Evolutionary conservation across 768 basidiomycete species (phyloP).

Genomic region (Boletus sp.): DNA sequence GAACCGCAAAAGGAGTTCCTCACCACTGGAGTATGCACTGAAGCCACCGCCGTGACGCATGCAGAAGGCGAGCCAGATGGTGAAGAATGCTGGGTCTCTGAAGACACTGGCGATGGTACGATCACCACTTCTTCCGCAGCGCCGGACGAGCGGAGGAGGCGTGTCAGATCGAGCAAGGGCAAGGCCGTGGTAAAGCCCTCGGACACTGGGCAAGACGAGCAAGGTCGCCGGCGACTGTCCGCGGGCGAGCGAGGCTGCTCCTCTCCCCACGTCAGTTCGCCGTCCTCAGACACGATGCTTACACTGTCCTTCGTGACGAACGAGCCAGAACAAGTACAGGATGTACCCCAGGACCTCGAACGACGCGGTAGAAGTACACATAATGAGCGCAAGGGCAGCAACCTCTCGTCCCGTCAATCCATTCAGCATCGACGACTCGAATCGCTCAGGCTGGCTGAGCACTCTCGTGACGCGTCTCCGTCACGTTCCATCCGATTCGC

Average conservation of each 20-base stretch:
- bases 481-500: constrained; percentile 48
- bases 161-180: constrained; percentile 23
- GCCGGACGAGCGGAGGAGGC: constrained; percentile 19
- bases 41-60: neutral
- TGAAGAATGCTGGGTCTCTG: constrained; percentile 66
- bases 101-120: constrained; percentile 36
- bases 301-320: neutral
- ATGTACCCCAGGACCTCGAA: constrained; percentile 6
- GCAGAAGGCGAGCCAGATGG: constrained; percentile 33
- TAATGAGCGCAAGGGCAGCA: constrained; percentile 11
- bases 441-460: constrained; percentile 20
- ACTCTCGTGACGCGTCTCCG: constrained; percentile 41
- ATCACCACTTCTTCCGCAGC: constrained; percentile 5
- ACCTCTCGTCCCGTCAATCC: constrained; percentile 18
- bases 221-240: constrained; percentile 11
- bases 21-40: neutral
- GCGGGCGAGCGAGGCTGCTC: constrained; percentile 11
- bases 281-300: neutral
- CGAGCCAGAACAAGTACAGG: constrained; percentile 7
- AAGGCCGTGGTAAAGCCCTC: constrained; percentile 8
- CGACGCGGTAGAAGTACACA: constrained; percentile 23
- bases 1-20: constrained; percentile 9
- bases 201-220: constrained; percentile 2
- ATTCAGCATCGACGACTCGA: constrained; percentile 30
- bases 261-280: neutral